phyloP scores from a whole-genome alignment of 805 yeast species.

The Priceomyces fermenticarens region DNA sequence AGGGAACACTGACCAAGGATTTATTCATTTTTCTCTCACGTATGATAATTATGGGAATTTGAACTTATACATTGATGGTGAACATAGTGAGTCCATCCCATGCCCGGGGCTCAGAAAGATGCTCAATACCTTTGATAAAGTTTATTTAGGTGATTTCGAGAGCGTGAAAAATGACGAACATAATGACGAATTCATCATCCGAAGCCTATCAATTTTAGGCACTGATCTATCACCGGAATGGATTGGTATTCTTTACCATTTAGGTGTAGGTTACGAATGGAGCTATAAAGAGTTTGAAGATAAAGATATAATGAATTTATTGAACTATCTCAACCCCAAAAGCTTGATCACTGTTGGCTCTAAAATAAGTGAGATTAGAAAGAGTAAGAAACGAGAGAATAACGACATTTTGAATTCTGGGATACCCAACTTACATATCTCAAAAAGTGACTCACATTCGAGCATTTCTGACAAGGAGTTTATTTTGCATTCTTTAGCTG shows the following conservation, averaged over 20 bases:
- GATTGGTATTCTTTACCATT: conserved; percentile 44
- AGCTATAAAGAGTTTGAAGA: conserved; percentile 34
- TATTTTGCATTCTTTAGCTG: conserved; percentile 13
- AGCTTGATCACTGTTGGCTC: conserved; percentile 34
- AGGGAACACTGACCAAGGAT: conserved; percentile 14
- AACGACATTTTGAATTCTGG: conserved; percentile 2
- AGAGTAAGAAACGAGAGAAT: conserved; percentile 6
- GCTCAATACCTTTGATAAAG: conserved; percentile 31
- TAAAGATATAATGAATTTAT: conserved; percentile 36
- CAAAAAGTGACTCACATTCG: neutral
- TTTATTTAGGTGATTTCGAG: conserved; percentile 28
- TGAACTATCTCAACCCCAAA: conserved; percentile 37
- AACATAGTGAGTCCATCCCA: conserved; percentile 42
- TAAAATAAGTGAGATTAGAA: conserved; percentile 28
- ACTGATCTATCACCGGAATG: conserved; percentile 44
- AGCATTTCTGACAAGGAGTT: conserved; percentile 10
- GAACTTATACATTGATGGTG: conserved; percentile 49
- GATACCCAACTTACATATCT: neutral
- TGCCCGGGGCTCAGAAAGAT: conserved; percentile 29
- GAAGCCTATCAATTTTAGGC: conserved; percentile 40
- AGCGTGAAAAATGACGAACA: conserved; percentile 6
- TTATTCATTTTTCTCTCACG: conserved; percentile 33
- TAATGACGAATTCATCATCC: conserved; percentile 28
- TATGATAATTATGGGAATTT: conserved; percentile 36
- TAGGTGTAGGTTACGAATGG: conserved; percentile 50